Evolutionary conservation across 768 basidiomycete genomes (phyloP), one percentile per base, ranked within the genome.

Genomic region (Leucocoprinus leucothites): DNA sequence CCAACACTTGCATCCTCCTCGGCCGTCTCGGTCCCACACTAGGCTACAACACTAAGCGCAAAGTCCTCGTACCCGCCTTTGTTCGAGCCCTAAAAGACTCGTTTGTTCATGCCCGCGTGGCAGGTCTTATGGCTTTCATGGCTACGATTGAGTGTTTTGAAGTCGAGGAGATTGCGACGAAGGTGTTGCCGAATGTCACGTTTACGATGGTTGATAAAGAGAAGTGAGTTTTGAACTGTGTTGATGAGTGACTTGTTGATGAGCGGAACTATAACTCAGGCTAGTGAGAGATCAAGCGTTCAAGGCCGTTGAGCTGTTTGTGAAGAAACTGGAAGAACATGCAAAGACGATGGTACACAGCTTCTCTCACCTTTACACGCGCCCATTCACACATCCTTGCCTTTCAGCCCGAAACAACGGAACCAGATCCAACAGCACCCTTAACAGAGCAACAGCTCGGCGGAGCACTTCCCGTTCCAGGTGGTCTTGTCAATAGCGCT

Each of bases 11-110:
- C 64, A 98, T 99, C 61, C 82, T 98, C 3, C 84, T 99, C 54
- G 96, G 95, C 16, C 83, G 96, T 6, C 78, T 99, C 4, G 94
- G 91, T 0, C 91, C 92, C 0, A 80, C 82, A 1, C 73, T 99
- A 1, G 90, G 91, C 1, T 82, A 88, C 55, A 87, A 93, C 63
- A 97, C 96, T 2, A 93, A 94, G 67, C 84, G 87, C 61, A 98
- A 98, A 65, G 94, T 99, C n/a, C 82, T 99, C 5, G 91, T 98
- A 1, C 94, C 95, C 3, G 97, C 97, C 3, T 98, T 98, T 68
- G 81, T 88, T 3, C 81, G 93, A 43, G 90, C 92, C 1, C 66
- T 98, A 36, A 94, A 93, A 66, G 97, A 99, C 65, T 69, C 82
- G 0, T 98, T 98, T 67, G 86, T 96, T 0, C 96, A 96, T 67